phyloP scores from a whole-genome alignment of 1,284 basidiomycete species.

The Ustilago curta region DNA sequence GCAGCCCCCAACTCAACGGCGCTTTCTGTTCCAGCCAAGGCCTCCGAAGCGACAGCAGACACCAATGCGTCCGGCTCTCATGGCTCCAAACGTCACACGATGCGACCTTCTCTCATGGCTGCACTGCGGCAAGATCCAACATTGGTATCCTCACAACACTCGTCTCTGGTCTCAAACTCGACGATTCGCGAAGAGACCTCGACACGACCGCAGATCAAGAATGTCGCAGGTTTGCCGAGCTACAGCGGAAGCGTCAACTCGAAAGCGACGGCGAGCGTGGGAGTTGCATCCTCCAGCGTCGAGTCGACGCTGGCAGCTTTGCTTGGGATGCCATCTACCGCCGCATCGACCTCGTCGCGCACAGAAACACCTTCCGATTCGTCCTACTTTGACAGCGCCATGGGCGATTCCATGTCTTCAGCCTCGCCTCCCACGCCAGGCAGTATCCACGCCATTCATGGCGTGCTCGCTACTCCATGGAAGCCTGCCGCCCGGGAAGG shows the following conservation, averaged over 20 bases:
- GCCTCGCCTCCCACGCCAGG: conserved; percentile 43
- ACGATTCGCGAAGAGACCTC: background rate
- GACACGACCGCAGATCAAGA: background rate
- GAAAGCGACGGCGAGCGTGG: conserved; percentile 14
- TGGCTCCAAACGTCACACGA: conserved; percentile 2
- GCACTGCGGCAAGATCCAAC: conserved; percentile 20
- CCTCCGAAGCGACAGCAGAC: background rate
- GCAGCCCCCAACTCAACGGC: background rate
- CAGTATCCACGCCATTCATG: conserved; percentile 41
- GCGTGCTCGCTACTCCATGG: conserved; percentile 34
- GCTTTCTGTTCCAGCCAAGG: conserved; percentile 1
- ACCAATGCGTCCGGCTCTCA: background rate
- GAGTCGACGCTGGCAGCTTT: conserved; percentile 45
- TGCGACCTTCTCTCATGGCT: conserved; percentile 41
- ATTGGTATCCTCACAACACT: background rate
- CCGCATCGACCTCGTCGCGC: conserved; percentile 28
- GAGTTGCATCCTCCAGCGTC: conserved; percentile 12
- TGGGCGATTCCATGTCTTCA: conserved; percentile 38
- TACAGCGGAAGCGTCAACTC: conserved; percentile 8
- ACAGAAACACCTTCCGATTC: conserved; percentile 45
- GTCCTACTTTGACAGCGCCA: conserved; percentile 47
- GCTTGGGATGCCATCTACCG: conserved; percentile 42
- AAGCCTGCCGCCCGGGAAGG: conserved; percentile 8
- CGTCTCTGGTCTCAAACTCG: conserved; percentile 1
- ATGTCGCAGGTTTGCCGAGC: conserved; percentile 16